Percentiles rank a stretch among this genome's conserved stretches.
phyloP scores from a whole-genome alignment of 805 yeast genomes.

The Myxozyma monticola region DNA sequence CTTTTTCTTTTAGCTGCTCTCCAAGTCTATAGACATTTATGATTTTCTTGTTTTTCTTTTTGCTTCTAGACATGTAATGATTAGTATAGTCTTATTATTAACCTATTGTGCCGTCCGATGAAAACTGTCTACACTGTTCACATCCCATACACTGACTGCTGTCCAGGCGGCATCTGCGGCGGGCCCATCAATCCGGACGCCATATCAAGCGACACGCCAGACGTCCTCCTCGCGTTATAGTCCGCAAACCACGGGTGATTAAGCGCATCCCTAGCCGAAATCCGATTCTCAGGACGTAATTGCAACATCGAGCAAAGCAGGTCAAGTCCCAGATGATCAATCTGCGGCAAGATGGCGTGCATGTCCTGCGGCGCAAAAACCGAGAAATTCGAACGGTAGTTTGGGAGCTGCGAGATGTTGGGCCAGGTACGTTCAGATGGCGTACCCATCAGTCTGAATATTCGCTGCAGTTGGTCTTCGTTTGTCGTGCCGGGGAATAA shows the following conservation, averaged over 20 bases:
- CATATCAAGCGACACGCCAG: conserved; percentile 1
- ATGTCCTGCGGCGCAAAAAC: conserved; percentile 88
- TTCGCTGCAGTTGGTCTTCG: conserved; percentile 90
- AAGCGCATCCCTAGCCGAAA: conserved; percentile 55
- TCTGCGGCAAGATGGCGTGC: conserved; percentile 62
- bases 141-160: conserved; percentile 16
- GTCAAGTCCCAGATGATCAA: conserved; percentile 69
- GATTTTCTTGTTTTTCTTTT: too few species aligned
- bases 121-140: too few species aligned
- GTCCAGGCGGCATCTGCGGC: conserved; percentile 21
- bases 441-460: conserved; percentile 92
- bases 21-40: too few species aligned
- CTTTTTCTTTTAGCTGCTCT: too few species aligned
- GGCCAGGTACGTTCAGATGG: conserved; percentile 98
- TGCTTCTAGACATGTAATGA: too few species aligned
- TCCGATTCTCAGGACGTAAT: conserved; percentile 53
- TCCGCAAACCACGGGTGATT: conserved; percentile 82
- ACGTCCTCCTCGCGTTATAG: neutral
- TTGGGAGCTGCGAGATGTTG: conserved; percentile 84
- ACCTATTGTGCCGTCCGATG: too few species aligned
- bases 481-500: conserved; percentile 94
- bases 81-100: too few species aligned
- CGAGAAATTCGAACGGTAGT: conserved; percentile 81
- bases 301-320: conserved; percentile 58
- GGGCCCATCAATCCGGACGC: conserved; percentile 23